Evolutionary conservation across 169 alveolate species (phyloP), one percentile per base, ranked within the genome.

Genomic region (Eimeria tenella): DNA sequence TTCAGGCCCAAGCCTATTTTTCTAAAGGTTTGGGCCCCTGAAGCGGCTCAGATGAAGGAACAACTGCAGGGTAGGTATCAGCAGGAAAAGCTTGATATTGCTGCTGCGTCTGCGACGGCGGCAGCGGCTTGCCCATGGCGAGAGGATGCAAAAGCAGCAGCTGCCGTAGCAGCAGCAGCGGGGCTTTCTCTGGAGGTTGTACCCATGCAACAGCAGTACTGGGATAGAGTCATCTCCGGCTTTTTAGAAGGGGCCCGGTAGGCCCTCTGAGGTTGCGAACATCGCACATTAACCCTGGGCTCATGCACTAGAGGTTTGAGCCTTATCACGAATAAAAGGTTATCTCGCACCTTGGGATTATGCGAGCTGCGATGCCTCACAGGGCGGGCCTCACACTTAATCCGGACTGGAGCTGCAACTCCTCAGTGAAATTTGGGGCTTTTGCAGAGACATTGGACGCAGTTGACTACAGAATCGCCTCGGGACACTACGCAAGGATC

Each of bases 351-450:
- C 6, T 8, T 49, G 5, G 62, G 52, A 17, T 56, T 17, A 31
- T 79, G 19, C n/a, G n/a, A 19, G 73, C 73, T 9, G 70, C 60
- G 68, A 25, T 71, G 55, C 13, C 55, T 55, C 58, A 21, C 95
- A 95, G 97, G 63, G 6, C 58, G 86, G 98, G 98, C 68, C 86
- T 93, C 71, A 96, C 97, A 1, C 97, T 97, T 7, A 96, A 96
- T 49, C 98, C 98, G n/a, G 98, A 96, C 91, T 95, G 96, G 70
- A 81, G 88, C 77, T 96, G 98, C 94, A 96, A 96, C 93, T 65
- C 75, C 17, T 77, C 89, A 50, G 95, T 96, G 19, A 96, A 96
- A 65, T 96, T 96, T 77, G 98, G 98, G 19, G 94, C 93, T 42
- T 96, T 96, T 68, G 75, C 84, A 25, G 94, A 94, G 73, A 63